Evolutionary conservation across 1,284 basidiomycete genomes (phyloP), one percentile per base, ranked within the genome.

Genomic region (Ustilago crameri): DNA sequence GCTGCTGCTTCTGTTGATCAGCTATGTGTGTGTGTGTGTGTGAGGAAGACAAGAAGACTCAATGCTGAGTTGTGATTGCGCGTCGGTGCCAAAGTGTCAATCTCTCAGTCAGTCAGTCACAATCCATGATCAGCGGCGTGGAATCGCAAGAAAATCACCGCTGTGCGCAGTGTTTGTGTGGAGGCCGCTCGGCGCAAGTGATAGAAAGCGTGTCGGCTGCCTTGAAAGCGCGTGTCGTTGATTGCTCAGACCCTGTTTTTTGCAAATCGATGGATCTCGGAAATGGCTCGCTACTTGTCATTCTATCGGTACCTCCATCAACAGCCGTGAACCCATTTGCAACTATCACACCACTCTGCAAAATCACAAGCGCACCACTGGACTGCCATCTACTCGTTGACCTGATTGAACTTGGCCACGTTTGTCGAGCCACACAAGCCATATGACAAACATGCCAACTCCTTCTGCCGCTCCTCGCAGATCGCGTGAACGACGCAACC

Each of bases 371-470:
- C 5, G n/a, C 47, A 40, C 38, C 17, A 23, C 41, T 23, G 22
- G 9, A 24, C 8, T 49, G 35, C 35, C 22, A 26, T 49, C 9
- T 8, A 26, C 38, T 27, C 24, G 26, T 42, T 43, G n/a, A n/a
- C n/a, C n/a, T n/a, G n/a, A n/a, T n/a, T n/a, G n/a, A n/a, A n/a
- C n/a, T n/a, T n/a, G n/a, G n/a, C n/a, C n/a, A n/a, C 23, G 18
- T 15, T 34, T 15, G 15, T 34, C 32, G 8, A 15, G 32, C 32
- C 8, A 34, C 32, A 34, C 32, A 34, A 34, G 32, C n/a, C n/a
- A n/a, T n/a, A n/a, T n/a, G n/a, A n/a, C 48, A 24, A 45, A 40
- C 27, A 61, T 67, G 64, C n/a, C 46, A 23, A 14, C 37, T 24
- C 45, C 27, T 24, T 24, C 34, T 41, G 15, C 32, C 27, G 23